Base-by-base conservation (phyloP, 2,329 filamentous ascomycete species). In the Pseudogymnoascus sp. region DNA sequence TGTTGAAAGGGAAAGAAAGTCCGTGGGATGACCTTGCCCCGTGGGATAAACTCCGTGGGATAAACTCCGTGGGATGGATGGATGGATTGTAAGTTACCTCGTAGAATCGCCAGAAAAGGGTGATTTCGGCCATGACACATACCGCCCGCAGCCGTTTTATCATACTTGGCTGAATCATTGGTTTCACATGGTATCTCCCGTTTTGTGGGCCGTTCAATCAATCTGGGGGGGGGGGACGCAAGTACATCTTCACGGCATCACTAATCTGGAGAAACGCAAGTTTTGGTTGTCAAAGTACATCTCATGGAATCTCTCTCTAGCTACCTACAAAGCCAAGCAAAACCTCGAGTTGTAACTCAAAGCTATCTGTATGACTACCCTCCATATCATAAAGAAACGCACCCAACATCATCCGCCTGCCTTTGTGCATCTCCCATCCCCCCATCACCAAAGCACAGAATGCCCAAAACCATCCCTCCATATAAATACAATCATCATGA, bases 381-480 rank as follows among this genome's bases (percentile, higher is more conserved):
- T 21, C 16, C 51, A 57, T 57, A 57, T 57, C 67, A 54, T 67
- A 67, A 67, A 57, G 29, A 34, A 57, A 16, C 16, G 51, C 51
- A 57, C 51, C 29, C 29, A 34, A 37, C 66, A 66, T 59, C 64
- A 65, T 64, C 60, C 64, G 10, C 31, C 18, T 11, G n/a, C 64
- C 63, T 64, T 67, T 68, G 62, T 73, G 73, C 65, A 76, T 77
- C 64, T 73, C 70, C 76, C 77, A 14, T 71, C 71, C 63, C 76
- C 75, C 6, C 67, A 69, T 47, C 69, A 63, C 69, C 70, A 69
- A 74, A 74, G 31, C 68, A 68, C 60, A 72, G 75, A 69, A 74
- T 76, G 37, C 67, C 70, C 68, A 76, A 57, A 57, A 18, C n/a
- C 29, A 31, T 36, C 26, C 51, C 29, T 36, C 51, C 51, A 57